phyloP scores from a whole-genome alignment of 306 rosid species.

The Luffa aegyptiaca region DNA sequence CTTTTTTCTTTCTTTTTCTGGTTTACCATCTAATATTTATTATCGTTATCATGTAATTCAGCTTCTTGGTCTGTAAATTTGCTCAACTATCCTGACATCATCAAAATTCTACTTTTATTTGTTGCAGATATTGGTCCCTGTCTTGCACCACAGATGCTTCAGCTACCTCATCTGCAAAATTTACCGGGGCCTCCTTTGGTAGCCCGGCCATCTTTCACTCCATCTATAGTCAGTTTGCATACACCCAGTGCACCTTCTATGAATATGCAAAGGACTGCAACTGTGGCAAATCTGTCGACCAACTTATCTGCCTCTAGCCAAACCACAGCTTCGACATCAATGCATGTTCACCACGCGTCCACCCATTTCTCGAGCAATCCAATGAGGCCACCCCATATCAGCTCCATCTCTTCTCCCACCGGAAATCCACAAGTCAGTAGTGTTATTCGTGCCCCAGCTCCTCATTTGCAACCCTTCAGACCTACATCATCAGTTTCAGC shows the following conservation, averaged over 20 bases:
- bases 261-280: not conserved
- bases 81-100: not conserved
- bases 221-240: conserved; percentile 1
- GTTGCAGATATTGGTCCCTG: conserved; percentile 32
- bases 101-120: not conserved
- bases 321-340: conserved; percentile 12
- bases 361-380: conserved; percentile 20
- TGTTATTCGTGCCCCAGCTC: conserved; percentile 55
- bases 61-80: not conserved
- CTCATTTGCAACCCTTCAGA: conserved; percentile 56
- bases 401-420: conserved; percentile 25
- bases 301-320: conserved; percentile 6
- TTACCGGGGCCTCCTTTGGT: conserved; percentile 16
- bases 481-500: conserved; percentile 28
- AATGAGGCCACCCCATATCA: conserved; percentile 29
- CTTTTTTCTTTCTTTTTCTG: not conserved
- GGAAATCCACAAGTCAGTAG: conserved; percentile 32
- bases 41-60: not conserved
- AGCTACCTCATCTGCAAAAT: conserved; percentile 26
- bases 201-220: conserved; percentile 16
- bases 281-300: not conserved
- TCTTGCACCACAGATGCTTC: conserved; percentile 25
- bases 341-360: conserved; percentile 18
- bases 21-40: not conserved
- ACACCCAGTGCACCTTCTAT: not conserved